A percentile compares a stretch with the other conserved stretches of the same genome.
Evolutionary conservation across 768 basidiomycete genomes (phyloP).

Genomic region (Roridomyces roridus): DNA sequence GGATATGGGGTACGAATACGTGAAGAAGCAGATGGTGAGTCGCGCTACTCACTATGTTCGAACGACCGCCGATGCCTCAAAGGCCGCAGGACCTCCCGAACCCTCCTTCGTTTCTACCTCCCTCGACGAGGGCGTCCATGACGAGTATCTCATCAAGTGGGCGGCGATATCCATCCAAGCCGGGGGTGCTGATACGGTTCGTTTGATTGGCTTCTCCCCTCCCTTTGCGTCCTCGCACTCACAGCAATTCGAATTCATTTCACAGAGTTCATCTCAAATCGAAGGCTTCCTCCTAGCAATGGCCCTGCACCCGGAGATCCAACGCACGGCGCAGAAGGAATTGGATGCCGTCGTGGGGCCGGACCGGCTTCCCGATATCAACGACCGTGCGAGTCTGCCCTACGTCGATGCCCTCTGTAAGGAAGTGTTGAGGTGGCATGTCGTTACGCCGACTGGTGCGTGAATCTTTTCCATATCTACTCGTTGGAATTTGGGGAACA

Average conservation of each 20-base stretch:
- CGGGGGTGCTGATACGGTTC: constrained; percentile 16
- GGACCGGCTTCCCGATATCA: constrained; percentile 28
- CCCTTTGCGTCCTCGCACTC: too few species aligned
- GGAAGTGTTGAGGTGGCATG: constrained; percentile 25
- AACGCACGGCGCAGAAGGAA: constrained; percentile 39
- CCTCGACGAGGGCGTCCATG: neutral
- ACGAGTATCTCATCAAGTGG: constrained; percentile 13
- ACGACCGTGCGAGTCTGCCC: constrained; percentile 18
- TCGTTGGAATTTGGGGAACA: too few species aligned
- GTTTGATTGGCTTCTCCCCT: neutral
- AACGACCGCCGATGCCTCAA: too few species aligned
- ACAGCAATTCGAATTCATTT: too few species aligned
- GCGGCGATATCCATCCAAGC: constrained; percentile 12
- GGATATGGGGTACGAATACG: neutral
- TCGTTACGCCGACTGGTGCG: constrained; percentile 22
- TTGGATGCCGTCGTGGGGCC: constrained; percentile 38
- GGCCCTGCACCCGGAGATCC: constrained; percentile 33
- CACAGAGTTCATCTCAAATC: neutral
- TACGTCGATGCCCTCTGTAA: constrained; percentile 27
- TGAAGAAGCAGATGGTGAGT: neutral
- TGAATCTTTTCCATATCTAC: neutral
- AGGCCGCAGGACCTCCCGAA: constrained; percentile 6
- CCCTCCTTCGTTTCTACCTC: constrained; percentile 5
- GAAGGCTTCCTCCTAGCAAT: constrained; percentile 16
- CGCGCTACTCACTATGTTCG: too few species aligned